Percentiles rank a stretch among this genome's conserved stretches.
These are phyloP conservation scores for Marchantia polymorpha DNA, from an alignment of 225 moss, liverwort and hornwort species.

Conservation along the genomic window DNA sequence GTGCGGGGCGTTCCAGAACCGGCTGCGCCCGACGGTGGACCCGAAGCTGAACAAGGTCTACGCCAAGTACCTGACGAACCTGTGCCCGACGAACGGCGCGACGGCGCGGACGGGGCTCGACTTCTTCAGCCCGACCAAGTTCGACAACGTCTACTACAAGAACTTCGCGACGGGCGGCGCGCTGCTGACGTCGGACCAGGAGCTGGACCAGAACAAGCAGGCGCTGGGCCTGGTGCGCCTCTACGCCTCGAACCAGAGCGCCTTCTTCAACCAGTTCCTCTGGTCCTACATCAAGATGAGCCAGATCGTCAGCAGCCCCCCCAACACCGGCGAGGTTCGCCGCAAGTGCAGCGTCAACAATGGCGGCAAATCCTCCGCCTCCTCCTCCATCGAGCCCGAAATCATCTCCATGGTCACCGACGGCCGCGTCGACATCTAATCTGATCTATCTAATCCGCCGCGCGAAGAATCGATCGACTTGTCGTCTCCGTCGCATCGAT, in stretches of 20 bases:
- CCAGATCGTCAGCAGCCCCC: conserved; percentile 15
- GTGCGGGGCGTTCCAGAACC: conserved; percentile 47
- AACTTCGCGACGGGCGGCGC: conserved; percentile 53
- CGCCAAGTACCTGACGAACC: conserved; percentile 38
- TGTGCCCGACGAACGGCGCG: conserved; percentile 55
- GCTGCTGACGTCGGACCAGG: conserved; percentile 53
- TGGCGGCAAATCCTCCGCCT: conserved; percentile 15
- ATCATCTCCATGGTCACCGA: conserved; percentile 41
- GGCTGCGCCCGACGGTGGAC: conserved; percentile 48
- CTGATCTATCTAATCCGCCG: not conserved
- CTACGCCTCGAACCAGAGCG: conserved; percentile 44
- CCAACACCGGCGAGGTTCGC: conserved; percentile 34
- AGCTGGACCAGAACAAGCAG: conserved; percentile 44
- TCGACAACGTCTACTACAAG: conserved; percentile 68
- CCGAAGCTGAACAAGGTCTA: conserved; percentile 39
- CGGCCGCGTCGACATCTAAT: not conserved
- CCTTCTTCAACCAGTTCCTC: conserved; percentile 58
- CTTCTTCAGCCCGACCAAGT: conserved; percentile 50
- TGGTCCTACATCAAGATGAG: conserved; percentile 39
- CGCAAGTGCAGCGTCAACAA: conserved; percentile 28
- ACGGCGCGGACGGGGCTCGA: conserved; percentile 40
- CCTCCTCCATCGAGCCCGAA: not conserved
- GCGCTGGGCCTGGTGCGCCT: conserved; percentile 34
- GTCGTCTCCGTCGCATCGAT: too few species aligned
- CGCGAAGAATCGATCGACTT: not conserved